Conservation (phyloP, 176 grass and related monocot species). For the Lolium perenne region DNA sequence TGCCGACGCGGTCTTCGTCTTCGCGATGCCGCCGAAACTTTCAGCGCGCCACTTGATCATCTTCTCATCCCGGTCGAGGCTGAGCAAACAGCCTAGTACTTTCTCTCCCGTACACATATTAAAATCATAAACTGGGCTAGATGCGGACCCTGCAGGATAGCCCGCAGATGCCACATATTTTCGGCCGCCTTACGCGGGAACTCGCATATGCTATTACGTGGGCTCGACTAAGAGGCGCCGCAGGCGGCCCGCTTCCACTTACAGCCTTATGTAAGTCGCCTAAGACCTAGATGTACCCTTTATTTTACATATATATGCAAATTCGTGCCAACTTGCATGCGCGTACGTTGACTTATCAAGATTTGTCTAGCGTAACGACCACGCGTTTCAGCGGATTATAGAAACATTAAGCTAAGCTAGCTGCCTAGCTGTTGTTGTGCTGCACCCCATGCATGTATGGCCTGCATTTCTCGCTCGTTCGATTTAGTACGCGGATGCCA, state of each 20-base stretch:
- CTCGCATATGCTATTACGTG: too few relatives aligned
- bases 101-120: too few relatives aligned
- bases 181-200: too few relatives aligned
- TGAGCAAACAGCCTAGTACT: conserved; percentile 24
- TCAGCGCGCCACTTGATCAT: conserved; percentile 66
- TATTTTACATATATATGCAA: background rate
- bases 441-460: background rate
- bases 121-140: too few relatives aligned
- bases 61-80: conserved; percentile 70
- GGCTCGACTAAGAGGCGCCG: too few relatives aligned
- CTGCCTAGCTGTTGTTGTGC: background rate
- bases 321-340: background rate
- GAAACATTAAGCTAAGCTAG: background rate
- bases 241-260: too few relatives aligned
- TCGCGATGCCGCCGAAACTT: background rate
- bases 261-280: too few relatives aligned
- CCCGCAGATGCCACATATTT: too few relatives aligned
- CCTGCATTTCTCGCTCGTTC: background rate
- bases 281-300: too few relatives aligned
- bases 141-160: too few relatives aligned
- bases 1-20: background rate
- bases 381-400: background rate
- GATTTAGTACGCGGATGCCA: background rate
- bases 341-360: background rate
- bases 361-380: background rate